Percentiles rank a stretch among this genome's conserved stretches.
phyloP scores from a whole-genome alignment of 192 early-diverging fungal genomes.

The Gryganskiella cystojenkinii region DNA sequence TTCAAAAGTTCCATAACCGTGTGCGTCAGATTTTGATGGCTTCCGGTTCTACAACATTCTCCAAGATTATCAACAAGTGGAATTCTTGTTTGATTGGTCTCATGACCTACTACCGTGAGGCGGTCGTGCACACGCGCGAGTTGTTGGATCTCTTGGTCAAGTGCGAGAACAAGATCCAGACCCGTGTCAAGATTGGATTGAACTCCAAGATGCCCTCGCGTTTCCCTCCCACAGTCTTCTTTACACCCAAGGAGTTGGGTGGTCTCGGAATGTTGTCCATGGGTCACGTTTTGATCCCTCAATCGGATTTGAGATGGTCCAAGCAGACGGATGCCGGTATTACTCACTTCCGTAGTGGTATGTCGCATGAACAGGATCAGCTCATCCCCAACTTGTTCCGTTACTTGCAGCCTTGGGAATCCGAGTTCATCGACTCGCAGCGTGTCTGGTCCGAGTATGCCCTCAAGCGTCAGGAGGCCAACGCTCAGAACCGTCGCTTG shows the following conservation, averaged over 20 bases:
- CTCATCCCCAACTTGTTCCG: conserved; percentile 97
- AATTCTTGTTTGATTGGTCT: conserved; percentile 92
- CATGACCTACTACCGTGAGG: conserved; percentile 99
- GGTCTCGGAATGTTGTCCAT: conserved; percentile 99
- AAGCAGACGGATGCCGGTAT: conserved; percentile 97
- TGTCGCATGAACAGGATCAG: conserved; percentile 97
- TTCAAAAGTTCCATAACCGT: conserved; percentile 94
- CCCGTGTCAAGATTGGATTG: conserved; percentile 98
- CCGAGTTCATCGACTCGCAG: conserved; percentile 98
- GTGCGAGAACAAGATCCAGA: conserved; percentile 99
- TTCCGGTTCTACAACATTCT: conserved; percentile 96
- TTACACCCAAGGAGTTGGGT: conserved; percentile 93
- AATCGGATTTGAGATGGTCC: conserved; percentile 96
- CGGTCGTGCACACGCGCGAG: conserved; percentile 97
- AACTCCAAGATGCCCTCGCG: conserved; percentile 99
- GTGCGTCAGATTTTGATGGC: conserved; percentile 99
- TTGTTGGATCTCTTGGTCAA: conserved; percentile 97
- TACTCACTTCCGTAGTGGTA: conserved; percentile 98
- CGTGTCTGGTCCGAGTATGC: conserved; percentile 99
- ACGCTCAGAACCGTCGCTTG: conserved; percentile 94
- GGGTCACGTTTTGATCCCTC: conserved; percentile 98
- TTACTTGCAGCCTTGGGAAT: conserved; percentile 98
- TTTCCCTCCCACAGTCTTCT: conserved; percentile 89
- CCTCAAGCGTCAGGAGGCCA: conserved; percentile 96
- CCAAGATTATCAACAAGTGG: conserved; percentile 98